Conservation (phyloP, 2,329 filamentous ascomycete genomes). For the Penicillium glabrum region DNA sequence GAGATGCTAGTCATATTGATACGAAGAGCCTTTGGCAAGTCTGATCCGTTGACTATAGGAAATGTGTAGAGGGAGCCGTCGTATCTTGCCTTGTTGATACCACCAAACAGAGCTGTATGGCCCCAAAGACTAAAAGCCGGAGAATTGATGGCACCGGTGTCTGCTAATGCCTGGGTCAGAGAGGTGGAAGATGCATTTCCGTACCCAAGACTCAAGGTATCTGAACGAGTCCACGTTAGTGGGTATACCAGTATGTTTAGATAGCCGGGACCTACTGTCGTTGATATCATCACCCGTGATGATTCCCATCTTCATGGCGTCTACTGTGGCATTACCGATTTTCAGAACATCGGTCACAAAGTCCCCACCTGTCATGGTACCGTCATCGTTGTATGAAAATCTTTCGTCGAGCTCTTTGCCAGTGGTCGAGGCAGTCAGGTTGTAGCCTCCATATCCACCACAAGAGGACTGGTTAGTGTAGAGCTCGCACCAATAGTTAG, state of each 20-base stretch:
- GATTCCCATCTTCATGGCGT: slow-evolving; percentile 8
- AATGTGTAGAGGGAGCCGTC: slow-evolving; percentile 2
- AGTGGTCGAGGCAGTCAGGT: slow-evolving; percentile 1
- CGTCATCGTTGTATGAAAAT: neutral
- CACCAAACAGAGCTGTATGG: slow-evolving; percentile 5
- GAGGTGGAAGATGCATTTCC: slow-evolving; percentile 7
- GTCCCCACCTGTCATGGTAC: neutral
- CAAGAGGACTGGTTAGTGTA: neutral
- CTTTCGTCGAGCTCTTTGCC: neutral
- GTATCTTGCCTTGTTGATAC: slow-evolving; percentile 10
- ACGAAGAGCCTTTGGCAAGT: neutral
- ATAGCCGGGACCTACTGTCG: neutral
- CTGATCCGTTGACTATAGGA: slow-evolving; percentile 4
- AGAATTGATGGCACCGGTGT: slow-evolving; percentile 5
- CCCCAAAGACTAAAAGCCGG: slow-evolving; percentile 8
- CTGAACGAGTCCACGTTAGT: neutral
- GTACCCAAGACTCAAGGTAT: slow-evolving; percentile 1
- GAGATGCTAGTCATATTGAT: slow-evolving; percentile 4
- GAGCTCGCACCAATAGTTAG: neutral
- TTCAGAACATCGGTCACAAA: slow-evolving; percentile 4
- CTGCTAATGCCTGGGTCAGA: slow-evolving; percentile 7
- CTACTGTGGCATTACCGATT: neutral
- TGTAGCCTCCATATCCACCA: slow-evolving; percentile 1
- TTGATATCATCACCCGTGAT: neutral
- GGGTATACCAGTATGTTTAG: neutral